phyloP scores from a whole-genome alignment of 164 flowering plant species.

The Vitis amurensis region DNA sequence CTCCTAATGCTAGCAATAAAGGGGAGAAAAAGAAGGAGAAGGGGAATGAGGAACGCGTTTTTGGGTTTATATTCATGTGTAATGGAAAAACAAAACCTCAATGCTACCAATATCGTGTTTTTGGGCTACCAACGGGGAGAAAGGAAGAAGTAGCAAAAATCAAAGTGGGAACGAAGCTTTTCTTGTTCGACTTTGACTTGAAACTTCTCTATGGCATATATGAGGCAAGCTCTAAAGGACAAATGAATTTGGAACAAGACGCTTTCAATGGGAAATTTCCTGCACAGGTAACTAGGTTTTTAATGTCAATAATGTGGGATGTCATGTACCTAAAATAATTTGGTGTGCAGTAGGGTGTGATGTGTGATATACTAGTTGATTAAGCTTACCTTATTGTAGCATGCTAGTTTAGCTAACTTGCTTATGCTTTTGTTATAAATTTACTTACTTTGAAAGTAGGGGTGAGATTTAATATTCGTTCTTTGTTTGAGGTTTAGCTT shows the following conservation, averaged over 20 bases:
- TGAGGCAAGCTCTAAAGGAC: slow-evolving; percentile 40
- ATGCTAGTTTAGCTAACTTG: too few species aligned
- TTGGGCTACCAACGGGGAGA: slow-evolving; percentile 47
- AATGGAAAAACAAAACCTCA: slow-evolving; percentile 50
- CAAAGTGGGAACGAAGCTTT: slow-evolving; percentile 47
- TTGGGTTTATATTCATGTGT: slow-evolving; percentile 62
- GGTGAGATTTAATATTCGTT: too few species aligned
- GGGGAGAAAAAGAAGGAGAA: slow-evolving; percentile 1
- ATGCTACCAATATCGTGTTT: slow-evolving; percentile 52
- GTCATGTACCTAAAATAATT: too few species aligned
- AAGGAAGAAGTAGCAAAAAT: slow-evolving; percentile 37
- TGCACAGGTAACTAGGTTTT: slow-evolving; percentile 44
- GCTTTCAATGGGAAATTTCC: slow-evolving; percentile 55
- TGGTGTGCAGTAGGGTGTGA: not conserved
- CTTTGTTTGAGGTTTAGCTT: too few species aligned
- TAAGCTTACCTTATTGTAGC: too few species aligned
- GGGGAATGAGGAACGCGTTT: slow-evolving; percentile 4
- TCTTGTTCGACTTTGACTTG: slow-evolving; percentile 51
- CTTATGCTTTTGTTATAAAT: too few species aligned
- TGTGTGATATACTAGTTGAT: not conserved
- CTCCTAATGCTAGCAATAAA: not conserved
- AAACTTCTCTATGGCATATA: slow-evolving; percentile 62
- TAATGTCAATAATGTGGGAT: too few species aligned
- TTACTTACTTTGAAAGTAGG: too few species aligned
- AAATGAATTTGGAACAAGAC: slow-evolving; percentile 39